phyloP scores from a whole-genome alignment of 495 filamentous ascomycete species.

The Xylaria longipes region DNA sequence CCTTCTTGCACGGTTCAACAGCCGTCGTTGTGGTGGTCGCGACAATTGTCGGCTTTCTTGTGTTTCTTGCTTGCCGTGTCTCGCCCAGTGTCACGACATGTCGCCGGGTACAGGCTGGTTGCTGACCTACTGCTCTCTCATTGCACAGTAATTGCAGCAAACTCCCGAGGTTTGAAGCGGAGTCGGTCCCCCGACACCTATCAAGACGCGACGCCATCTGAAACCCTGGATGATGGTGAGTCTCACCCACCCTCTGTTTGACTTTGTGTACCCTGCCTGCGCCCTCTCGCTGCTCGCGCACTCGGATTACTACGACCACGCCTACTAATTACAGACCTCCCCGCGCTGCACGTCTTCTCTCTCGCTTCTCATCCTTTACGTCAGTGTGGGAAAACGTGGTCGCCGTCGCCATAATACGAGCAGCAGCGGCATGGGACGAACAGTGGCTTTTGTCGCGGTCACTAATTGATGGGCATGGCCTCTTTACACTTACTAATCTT shows the following conservation, averaged over 20 bases:
- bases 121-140: conserved; percentile 31
- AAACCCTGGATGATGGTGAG: conserved; percentile 83
- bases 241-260: conserved; percentile 49
- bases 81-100: conserved; percentile 34
- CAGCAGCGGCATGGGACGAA: background rate
- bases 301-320: background rate
- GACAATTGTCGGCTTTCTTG: conserved; percentile 27
- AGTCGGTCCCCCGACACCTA: conserved; percentile 88
- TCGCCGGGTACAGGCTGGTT: conserved; percentile 29
- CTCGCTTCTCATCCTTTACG: background rate
- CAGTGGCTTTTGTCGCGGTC: background rate
- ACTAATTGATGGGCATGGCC: conserved; percentile 1
- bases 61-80: conserved; percentile 25
- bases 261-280: conserved; percentile 40
- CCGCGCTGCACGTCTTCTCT: background rate
- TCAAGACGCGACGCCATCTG: conserved; percentile 64
- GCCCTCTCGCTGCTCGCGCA: background rate
- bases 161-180: conserved; percentile 83
- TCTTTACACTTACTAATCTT: conserved; percentile 44
- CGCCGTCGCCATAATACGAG: background rate
- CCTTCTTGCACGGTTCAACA: background rate
- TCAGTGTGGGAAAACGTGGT: background rate
- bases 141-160: conserved; percentile 43
- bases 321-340: background rate
- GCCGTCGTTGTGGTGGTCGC: background rate